A percentile compares a stretch with the other conserved stretches of the same genome.
Conservation (phyloP, 225 moss, liverwort and hornwort genomes). For the Asterella californica region DNA sequence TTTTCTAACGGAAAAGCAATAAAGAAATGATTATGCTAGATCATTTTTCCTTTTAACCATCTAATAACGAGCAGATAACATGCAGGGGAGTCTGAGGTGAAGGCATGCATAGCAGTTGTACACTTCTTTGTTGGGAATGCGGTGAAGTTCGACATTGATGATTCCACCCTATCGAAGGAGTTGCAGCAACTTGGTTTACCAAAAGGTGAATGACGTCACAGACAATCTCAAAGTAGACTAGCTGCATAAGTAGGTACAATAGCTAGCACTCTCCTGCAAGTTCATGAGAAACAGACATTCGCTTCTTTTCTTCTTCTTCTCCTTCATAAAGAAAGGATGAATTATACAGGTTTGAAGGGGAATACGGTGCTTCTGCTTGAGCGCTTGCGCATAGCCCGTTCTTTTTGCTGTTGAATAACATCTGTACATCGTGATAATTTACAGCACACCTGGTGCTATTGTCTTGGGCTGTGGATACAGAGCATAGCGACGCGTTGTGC, state of each 20-base stretch:
- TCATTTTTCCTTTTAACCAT: neutral
- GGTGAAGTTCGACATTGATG: conserved; percentile 90
- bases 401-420: neutral
- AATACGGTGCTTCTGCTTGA: neutral
- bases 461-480: conserved; percentile 34
- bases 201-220: conserved; percentile 47
- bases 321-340: neutral
- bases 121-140: conserved; percentile 88
- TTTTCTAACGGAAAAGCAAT: neutral
- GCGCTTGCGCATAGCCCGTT: neutral
- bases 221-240: neutral
- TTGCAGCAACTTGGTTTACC: conserved; percentile 94
- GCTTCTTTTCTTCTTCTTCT: no score
- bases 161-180: conserved; percentile 67
- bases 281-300: neutral
- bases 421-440: neutral
- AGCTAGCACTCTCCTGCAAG: neutral
- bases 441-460: neutral
- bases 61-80: conserved; percentile 16
- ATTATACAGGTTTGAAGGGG: neutral
- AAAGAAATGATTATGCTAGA: neutral
- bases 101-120: conserved; percentile 82
- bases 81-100: conserved; percentile 77
- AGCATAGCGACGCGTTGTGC: conserved; percentile 81
- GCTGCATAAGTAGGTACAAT: neutral